These are phyloP conservation scores for Solanum okadae DNA, from an alignment of 257 asterid genomes.

Conservation along the genomic window DNA sequence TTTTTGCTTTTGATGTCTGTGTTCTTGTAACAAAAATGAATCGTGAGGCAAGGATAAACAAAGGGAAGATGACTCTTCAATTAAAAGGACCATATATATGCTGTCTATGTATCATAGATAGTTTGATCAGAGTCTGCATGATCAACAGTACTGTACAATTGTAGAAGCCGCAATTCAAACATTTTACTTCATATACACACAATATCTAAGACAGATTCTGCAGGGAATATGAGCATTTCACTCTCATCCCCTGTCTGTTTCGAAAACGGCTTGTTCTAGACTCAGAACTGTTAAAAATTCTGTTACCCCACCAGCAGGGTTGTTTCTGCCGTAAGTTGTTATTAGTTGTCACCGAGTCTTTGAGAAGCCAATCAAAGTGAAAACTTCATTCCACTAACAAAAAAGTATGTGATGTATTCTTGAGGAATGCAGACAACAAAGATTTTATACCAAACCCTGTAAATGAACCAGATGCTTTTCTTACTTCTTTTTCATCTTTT, in stretches of 20 bases:
- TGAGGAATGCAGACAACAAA: slow-evolving; percentile 1
- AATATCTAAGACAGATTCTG: not conserved
- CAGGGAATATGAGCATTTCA: not conserved
- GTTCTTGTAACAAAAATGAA: not conserved
- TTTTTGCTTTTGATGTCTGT: not conserved
- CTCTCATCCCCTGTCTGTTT: not conserved
- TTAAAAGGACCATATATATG: not conserved
- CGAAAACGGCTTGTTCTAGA: not conserved
- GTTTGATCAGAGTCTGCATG: not conserved
- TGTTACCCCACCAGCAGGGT: not conserved
- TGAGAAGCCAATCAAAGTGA: not conserved
- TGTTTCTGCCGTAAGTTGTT: not conserved
- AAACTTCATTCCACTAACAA: not conserved
- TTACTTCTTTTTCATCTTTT: not conserved
- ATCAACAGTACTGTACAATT: not conserved
- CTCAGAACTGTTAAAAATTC: not conserved
- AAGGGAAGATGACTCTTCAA: not conserved
- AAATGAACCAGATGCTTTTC: not conserved
- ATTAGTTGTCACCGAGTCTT: not conserved
- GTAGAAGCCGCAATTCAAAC: not conserved
- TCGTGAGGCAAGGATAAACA: not conserved
- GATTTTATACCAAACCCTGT: not conserved
- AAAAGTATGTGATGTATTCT: not conserved
- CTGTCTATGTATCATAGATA: not conserved
- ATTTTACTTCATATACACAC: not conserved